phyloP scores from a whole-genome alignment of 495 filamentous ascomycete species.

The Xylaria flabelliformis region DNA sequence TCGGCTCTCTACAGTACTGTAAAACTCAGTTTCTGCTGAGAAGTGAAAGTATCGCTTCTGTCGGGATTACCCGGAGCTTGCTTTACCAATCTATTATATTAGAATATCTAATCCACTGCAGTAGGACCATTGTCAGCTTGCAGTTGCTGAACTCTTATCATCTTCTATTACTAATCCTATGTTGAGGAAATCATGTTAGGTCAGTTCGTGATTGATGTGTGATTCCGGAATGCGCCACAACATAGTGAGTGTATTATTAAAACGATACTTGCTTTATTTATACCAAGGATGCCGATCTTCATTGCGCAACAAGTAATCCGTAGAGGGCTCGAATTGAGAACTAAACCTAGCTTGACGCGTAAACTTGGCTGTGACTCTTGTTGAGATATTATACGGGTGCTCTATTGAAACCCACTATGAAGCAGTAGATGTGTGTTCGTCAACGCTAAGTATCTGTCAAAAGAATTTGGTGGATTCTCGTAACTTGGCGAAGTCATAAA shows the following conservation, averaged over 20 bases:
- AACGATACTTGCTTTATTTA: background rate
- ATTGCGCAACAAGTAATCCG: background rate
- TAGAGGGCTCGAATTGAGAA: background rate
- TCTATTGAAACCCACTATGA: background rate
- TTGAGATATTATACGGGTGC: background rate
- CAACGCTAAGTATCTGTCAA: constrained; percentile 13
- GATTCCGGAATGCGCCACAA: background rate
- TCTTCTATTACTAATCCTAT: background rate
- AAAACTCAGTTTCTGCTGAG: background rate
- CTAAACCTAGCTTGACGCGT: background rate
- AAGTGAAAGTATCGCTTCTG: background rate
- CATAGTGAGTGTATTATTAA: background rate
- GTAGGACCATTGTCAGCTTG: background rate
- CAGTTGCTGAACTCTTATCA: background rate
- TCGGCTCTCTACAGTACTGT: background rate
- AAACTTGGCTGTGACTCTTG: background rate
- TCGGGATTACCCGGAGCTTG: constrained; percentile 12
- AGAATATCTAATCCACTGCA: background rate
- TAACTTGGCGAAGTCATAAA: constrained; percentile 8
- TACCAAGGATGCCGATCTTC: constrained; percentile 14
- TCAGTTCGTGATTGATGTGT: constrained; percentile 3
- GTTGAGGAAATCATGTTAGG: background rate
- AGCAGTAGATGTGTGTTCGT: background rate
- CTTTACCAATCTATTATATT: constrained; percentile 12
- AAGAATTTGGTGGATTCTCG: background rate